Base-by-base conservation (phyloP, 2,329 filamentous ascomycete species). In the Leptosphaerulina australis region DNA sequence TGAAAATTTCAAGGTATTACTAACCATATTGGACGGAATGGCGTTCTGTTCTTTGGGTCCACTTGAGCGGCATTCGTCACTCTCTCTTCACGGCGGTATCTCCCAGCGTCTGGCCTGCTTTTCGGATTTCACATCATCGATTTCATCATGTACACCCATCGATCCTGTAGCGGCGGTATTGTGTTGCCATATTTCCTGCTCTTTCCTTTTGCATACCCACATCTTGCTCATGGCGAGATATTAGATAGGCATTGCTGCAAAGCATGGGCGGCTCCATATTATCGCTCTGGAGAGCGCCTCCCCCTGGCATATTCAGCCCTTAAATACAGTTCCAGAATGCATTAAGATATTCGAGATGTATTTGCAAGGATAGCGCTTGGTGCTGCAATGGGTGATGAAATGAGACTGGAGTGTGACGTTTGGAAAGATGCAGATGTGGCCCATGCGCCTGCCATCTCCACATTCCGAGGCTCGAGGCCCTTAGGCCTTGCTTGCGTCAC, bases 241-340 rank as follows among this genome's bases (percentile, higher is more conserved):
- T 26, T 44, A 53, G 34, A 48, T 36, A 44, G 28, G 44, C 35
- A 34, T 20, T 18, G 34, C 39, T 26, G 44, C 39, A 44, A 36
- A 29, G 39, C 44, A 40, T 28, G 18, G 33, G 25, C 20, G 31
- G 36, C 20, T 22, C 15, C 21, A 8, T 36, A 10, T 45, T 15
- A 28, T 25, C 26, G 25, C 9, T 31, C 15, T 9, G 18, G 14
- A 21, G 21, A 11, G 14, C 4, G 12, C 5, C 20, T 18, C 17
- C 5, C n/a, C n/a, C n/a, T n/a, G 28, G 12, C 22, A 24, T 33
- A 29, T 39, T 17, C 10, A 14, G 22, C 22, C 28, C 7, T 31
- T 12, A 18, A n/a, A 10, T 38, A 14, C 12, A 20, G 5, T 18
- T 11, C 18, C 18, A 12, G 9, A 31, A 21, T 40, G 24, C n/a